Conservation (phyloP, 176 grass and related monocot species). For the Bonia amplexicaulis region DNA sequence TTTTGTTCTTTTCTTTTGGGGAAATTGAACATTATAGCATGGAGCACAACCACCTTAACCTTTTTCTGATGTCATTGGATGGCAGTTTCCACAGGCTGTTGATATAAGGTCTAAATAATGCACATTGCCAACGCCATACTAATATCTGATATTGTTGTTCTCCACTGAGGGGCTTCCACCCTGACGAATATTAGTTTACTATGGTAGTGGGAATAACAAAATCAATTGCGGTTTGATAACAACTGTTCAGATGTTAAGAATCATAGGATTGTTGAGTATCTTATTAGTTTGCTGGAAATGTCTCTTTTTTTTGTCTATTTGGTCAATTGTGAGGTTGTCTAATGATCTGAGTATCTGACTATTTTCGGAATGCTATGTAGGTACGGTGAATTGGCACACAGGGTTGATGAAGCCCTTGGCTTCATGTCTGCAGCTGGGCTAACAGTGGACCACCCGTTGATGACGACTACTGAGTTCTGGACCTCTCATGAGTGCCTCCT, state of each 20-base stretch:
- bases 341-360: background rate
- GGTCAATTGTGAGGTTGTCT: background rate
- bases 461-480: constrained; percentile 83
- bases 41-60: background rate
- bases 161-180: background rate
- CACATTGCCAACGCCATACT: background rate
- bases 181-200: background rate
- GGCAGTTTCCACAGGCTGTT: background rate
- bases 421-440: constrained; percentile 81
- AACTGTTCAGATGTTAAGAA: background rate
- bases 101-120: background rate
- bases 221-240: background rate
- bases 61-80: background rate
- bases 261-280: background rate
- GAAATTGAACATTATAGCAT: background rate
- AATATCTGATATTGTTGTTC: background rate
- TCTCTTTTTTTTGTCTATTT: background rate
- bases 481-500: constrained; percentile 91
- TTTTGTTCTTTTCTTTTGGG: background rate
- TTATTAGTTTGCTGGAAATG: background rate
- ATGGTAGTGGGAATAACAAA: background rate
- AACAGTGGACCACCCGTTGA: constrained; percentile 68
- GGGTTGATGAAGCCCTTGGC: constrained; percentile 84
- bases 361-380: constrained; percentile 21
- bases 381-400: constrained; percentile 78